Base-by-base conservation (phyloP, 192 early-diverging fungal species). In the Podochytrium sp. region DNA sequence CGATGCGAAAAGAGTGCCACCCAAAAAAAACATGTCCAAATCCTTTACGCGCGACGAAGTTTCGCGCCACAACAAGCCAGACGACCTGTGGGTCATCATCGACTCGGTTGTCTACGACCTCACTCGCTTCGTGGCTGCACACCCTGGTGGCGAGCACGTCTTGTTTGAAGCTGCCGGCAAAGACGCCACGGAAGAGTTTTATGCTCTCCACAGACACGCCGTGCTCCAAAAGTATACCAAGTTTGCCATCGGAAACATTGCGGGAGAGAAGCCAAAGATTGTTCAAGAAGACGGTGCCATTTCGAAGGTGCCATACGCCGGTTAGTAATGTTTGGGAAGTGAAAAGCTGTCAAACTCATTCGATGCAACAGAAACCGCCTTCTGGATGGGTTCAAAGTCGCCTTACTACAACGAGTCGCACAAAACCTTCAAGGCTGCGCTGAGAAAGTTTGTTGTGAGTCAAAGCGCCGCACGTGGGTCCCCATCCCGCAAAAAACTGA, bases 381-480 rank as follows among this genome's bases (percentile, higher is more conserved):
- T 32, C 65, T 75, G 63, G 72, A 67, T 75, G 43, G 77, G 79
- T n/a, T 63, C 62, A 37, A 66, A 77, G 20, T 79, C 79, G 25
- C 80, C 76, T 6, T 85, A 74, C 76, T 85, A 80, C 77, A 85
- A 76, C 4, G 79, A 82, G 30, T 76, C 73, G 12, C 82, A 84
- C 75, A 34, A 73, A 39, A 35, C 63, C 10, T 81, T 85, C 67
- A 72, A 80, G 14, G 39, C 69, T 23, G 80, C 78, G 25, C 52
- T 83, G 2, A 77, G 84, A 27, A 59, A 72, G 38, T 85, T 79
- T 56, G 50, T 77, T 38, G 79, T 70, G 12, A 29, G 68, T 70
- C n/a, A 7, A 47, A 7, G 43, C 43, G 20, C 43, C 43, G 10
- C 43, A 12, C 20, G 7, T 47, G 7, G 7, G 43, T 56, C 27